Percentiles rank a stretch among this genome's conserved stretches.
phyloP scores from a whole-genome alignment of 345 rosid species.

The Eucalyptus coolabah region DNA sequence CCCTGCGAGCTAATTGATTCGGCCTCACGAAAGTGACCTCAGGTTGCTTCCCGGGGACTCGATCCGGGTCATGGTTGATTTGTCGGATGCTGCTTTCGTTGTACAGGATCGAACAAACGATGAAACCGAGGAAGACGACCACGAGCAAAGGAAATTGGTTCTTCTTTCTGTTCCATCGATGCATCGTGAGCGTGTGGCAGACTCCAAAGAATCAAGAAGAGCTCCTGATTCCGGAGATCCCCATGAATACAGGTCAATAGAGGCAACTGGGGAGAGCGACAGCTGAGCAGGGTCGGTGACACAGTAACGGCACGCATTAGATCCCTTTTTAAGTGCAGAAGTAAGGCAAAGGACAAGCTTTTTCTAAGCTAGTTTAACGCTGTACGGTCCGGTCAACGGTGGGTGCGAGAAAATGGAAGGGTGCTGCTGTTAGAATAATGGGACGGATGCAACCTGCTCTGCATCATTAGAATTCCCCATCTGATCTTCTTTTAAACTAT shows the following conservation, averaged over 20 bases:
- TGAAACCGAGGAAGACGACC: slow-evolving; percentile 23
- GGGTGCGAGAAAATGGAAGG: neutral
- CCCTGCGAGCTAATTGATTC: slow-evolving; percentile 17
- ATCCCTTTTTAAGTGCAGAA: neutral
- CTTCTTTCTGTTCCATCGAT: slow-evolving; percentile 69
- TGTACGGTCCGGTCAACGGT: neutral
- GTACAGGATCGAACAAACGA: slow-evolving; percentile 37
- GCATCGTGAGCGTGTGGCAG: slow-evolving; percentile 14
- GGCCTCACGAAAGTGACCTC: slow-evolving; percentile 34
- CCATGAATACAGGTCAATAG: neutral
- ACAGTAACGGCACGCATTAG: neutral
- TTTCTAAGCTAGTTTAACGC: neutral
- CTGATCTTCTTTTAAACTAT: neutral
- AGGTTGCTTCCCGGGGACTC: neutral
- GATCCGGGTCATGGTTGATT: slow-evolving; percentile 31
- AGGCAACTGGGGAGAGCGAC: neutral
- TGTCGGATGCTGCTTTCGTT: slow-evolving; percentile 43
- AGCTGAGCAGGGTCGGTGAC: neutral
- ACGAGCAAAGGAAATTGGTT: slow-evolving; percentile 47
- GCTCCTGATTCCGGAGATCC: neutral
- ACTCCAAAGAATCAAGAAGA: neutral
- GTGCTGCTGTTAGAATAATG: neutral
- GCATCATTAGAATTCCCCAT: neutral
- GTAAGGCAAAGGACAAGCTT: neutral
- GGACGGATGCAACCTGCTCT: neutral